Evolutionary conservation across 2,329 filamentous ascomycete genomes (phyloP), one percentile per base, ranked within the genome.

Genomic region (Raffaelea albimanens): DNA sequence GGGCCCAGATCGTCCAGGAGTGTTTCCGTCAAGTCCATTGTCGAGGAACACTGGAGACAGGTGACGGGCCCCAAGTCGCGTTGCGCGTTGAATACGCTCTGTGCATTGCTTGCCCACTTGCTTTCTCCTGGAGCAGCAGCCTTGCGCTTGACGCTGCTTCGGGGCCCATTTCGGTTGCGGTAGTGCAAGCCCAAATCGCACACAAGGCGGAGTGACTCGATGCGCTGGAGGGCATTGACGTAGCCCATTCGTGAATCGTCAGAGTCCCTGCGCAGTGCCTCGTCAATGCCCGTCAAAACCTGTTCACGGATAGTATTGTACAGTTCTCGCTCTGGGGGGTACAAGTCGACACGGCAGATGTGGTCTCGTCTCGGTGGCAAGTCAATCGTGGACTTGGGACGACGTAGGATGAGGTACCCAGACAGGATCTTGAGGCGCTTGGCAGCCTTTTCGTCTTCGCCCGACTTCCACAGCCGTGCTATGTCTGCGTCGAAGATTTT

Each of bases 171-270:
- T n/a, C 64, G 56, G 4, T 47, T 46, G 3, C 58, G 55, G 23
- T 71, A 72, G n/a, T 61, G 54, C 0, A 68, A 44, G 0, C 73
- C 72, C 1, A 73, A 55, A 40, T 73, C 67, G 33, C 72, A 75
- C 3, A 74, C 57, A 16, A 72, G 56, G 1, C 71, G 58, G 47
- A 75, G 54, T 0, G 61, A 57, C 23, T 75, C 67, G 25, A 76
- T 70, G 39, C 64, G 61, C 48, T 71, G 65, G 1, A 75, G 51
- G 1, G 67, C 64, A 40, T 70, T 73, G 10, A 66, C 57, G 41
- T 64, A 71, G 1, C 53, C 53, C 0, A 54, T 20, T 5, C 50
- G 50, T 0, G 45, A 25, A 2, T 10, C 40, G 0, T 57, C 55
- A 0, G 51, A 43, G 2, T 54, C 52, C 1, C 53, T 38, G 1